Evolutionary conservation across 2,329 filamentous ascomycete species (phyloP), one percentile per base, ranked within the genome.

Genomic region (Myotisia sp.): DNA sequence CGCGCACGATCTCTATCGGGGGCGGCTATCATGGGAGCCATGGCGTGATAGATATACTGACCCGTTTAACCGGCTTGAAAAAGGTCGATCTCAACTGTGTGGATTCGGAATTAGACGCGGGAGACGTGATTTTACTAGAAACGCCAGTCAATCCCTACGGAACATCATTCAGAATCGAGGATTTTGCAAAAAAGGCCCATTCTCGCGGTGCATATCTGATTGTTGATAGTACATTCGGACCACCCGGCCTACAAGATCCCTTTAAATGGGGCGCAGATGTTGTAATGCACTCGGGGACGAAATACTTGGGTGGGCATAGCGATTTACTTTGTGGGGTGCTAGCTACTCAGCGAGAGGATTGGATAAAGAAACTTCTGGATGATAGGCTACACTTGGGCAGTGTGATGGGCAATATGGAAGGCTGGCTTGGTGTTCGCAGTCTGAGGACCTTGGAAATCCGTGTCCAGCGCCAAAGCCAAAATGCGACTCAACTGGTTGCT

Each of bases 221-320:
- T 8, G 79, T 95, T 1, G 90, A 98, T 57, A 76, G 82, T 2
- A 98, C 90, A 0, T 94, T 98, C 58, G 90, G 76, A 3, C 90
- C 90, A 26, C 90, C 90, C 20, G 82, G 83, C 18, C 63, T 98
- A 38, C 79, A 84, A 53, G 81, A 94, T 48, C 86, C 90, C 0
- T 90, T 95, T 48, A 52, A 56, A 18, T 78, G 71, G 54, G 87
- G 84, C 29, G 84, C 79, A 18, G 87, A 95, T 57, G 59, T 86
- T 1, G 72, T 93, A 21, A 80, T 95, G 82, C 90, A 98, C 59
- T 79, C 72, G 33, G 90, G 85, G 3, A 93, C 86, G 12, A 98
- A 95, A 66, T 98, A 95, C 59, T 74, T 98, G 45, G 90, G 90
- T 13, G 90, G 90, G 0, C 90, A 98, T 60, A 87, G 79, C 44